phyloP scores from a whole-genome alignment of 495 filamentous ascomycete species.

The Tuber indicum region DNA sequence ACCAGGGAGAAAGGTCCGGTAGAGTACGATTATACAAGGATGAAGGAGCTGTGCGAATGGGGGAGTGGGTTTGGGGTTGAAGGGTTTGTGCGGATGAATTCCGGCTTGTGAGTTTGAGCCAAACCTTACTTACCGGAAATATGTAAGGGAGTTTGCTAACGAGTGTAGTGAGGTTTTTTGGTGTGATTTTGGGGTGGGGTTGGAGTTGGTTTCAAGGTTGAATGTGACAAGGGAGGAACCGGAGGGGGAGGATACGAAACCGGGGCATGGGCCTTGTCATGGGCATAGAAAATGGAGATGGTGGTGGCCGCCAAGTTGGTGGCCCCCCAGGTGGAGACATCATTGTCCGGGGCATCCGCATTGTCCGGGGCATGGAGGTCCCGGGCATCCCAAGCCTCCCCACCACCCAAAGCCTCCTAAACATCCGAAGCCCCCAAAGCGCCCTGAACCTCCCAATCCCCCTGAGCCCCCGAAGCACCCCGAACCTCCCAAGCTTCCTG shows the following conservation, averaged over 20 bases:
- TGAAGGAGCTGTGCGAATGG: conserved; percentile 45
- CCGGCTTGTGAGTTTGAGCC: conserved; percentile 47
- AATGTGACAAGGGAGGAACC: conserved; percentile 44
- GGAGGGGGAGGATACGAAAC: background rate
- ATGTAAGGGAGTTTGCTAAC: conserved; percentile 2
- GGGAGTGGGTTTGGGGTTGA: conserved; percentile 40
- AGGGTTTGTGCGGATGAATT: conserved; percentile 49
- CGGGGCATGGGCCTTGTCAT: background rate
- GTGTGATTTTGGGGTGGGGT: conserved; percentile 28
- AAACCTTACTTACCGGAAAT: background rate
- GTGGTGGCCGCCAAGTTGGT: conserved; percentile 4
- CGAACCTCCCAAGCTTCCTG: background rate
- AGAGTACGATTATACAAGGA: conserved; percentile 45
- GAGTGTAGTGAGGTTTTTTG: conserved; percentile 15
- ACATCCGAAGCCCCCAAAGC: background rate
- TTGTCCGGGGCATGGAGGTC: background rate
- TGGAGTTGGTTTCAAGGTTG: conserved; percentile 43
- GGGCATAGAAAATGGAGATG: background rate
- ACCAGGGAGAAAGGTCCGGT: conserved; percentile 19
- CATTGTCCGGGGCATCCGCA: background rate
- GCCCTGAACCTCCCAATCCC: background rate
- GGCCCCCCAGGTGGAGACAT: background rate
- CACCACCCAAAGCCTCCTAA: background rate
- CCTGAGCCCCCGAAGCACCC: background rate
- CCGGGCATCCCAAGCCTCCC: background rate